Evolutionary conservation across 2,329 filamentous ascomycete species (phyloP).

Genomic region (Talaromyces sp.): DNA sequence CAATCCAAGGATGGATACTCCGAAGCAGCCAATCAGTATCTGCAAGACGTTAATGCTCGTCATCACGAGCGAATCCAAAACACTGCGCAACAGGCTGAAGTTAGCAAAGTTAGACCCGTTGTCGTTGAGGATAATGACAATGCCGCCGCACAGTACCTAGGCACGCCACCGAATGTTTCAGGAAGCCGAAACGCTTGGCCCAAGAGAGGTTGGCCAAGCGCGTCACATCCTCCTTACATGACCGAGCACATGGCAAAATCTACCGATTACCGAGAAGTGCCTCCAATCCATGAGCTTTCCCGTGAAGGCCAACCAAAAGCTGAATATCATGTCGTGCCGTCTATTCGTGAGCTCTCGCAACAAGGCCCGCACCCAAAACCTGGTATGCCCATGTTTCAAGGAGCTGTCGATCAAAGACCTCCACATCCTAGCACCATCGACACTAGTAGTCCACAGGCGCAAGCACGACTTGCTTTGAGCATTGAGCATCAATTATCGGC

Average conservation of each 20-base stretch:
- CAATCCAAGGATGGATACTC: conserved; percentile 72
- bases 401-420: conserved; percentile 37
- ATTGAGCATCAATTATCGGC: conserved; percentile 41
- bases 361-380: conserved; percentile 36
- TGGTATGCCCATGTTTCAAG: conserved; percentile 37
- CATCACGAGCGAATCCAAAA: conserved; percentile 39
- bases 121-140: conserved; percentile 46
- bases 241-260: conserved; percentile 38
- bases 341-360: conserved; percentile 40
- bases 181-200: conserved; percentile 39
- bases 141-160: conserved; percentile 36
- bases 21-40: conserved; percentile 36
- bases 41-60: conserved; percentile 36
- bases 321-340: conserved; percentile 41
- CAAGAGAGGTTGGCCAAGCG: conserved; percentile 38
- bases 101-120: conserved; percentile 47
- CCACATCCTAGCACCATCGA: conserved; percentile 35
- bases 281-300: conserved; percentile 40
- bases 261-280: conserved; percentile 39
- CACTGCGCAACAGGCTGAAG: conserved; percentile 38
- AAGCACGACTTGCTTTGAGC: conserved; percentile 43
- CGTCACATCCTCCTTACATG: conserved; percentile 36
- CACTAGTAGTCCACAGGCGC: conserved; percentile 40
- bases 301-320: conserved; percentile 36
- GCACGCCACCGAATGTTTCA: conserved; percentile 37